Conservation (phyloP, 108 stramenopile genomes). For the Epithemia pelagica region DNA sequence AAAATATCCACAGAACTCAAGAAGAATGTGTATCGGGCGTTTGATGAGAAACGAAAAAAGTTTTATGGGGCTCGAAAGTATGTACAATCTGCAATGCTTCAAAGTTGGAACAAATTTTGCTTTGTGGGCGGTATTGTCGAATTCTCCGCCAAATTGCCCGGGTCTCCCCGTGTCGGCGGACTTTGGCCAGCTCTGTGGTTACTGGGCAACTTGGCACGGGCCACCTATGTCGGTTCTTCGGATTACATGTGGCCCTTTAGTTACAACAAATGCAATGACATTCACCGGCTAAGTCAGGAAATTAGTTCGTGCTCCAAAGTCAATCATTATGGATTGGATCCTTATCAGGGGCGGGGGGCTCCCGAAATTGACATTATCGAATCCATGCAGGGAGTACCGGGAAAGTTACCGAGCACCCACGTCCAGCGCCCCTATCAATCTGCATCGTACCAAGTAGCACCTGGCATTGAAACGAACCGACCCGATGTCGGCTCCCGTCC, state of each 20-base stretch:
- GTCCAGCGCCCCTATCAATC: constrained; percentile 81
- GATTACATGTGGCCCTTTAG: constrained; percentile 89
- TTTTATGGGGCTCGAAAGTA: constrained; percentile 68
- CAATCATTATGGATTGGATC: constrained; percentile 72
- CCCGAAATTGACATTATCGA: constrained; percentile 91
- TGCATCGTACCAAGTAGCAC: constrained; percentile 61
- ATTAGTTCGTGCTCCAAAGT: constrained; percentile 74
- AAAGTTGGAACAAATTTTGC: constrained; percentile 93
- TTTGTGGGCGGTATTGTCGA: constrained; percentile 86
- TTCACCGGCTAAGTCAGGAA: constrained; percentile 58
- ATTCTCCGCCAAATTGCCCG: constrained; percentile 77
- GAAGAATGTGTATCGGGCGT: constrained; percentile 64
- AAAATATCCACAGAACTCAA: constrained; percentile 65
- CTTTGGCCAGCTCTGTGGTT: constrained; percentile 92
- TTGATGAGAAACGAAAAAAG: constrained; percentile 73
- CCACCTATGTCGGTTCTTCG: constrained; percentile 85
- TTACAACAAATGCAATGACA: constrained; percentile 69
- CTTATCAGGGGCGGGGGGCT: constrained; percentile 65
- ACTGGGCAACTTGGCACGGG: constrained; percentile 84
- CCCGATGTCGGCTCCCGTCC: constrained; percentile 51
- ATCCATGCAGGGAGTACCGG: constrained; percentile 74
- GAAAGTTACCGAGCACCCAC: constrained; percentile 58
- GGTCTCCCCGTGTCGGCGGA: constrained; percentile 59
- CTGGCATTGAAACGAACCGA: constrained; percentile 39
- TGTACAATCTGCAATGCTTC: constrained; percentile 77